These are phyloP conservation scores for Yamadazyma atlantica DNA, from an alignment of 1,139 yeast genomes.

Conservation along the genomic window DNA sequence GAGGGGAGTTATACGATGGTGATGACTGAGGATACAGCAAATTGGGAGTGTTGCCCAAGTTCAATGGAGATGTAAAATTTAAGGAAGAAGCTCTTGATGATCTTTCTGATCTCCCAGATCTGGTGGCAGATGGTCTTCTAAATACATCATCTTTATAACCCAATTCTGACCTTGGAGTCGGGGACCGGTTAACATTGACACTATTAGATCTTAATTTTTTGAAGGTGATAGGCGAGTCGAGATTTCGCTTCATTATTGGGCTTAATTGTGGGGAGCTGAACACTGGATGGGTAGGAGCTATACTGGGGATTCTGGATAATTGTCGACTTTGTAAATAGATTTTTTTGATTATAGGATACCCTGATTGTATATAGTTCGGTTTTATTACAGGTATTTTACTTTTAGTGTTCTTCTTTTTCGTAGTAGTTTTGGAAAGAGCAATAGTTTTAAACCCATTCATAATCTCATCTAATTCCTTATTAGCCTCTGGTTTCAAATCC, in stretches of 20 bases:
- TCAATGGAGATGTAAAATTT: constrained; percentile 12
- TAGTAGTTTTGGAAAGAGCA: constrained; percentile 4
- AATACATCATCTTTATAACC: constrained; percentile 5
- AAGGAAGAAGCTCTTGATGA: constrained; percentile 10
- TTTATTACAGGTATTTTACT: constrained; percentile 28
- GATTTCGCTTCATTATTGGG: constrained; percentile 4
- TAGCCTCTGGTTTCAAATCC: neutral
- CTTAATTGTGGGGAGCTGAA: constrained; percentile 26
- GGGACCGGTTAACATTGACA: constrained; percentile 6
- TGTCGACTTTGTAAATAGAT: constrained; percentile 3
- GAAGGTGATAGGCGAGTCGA: constrained; percentile 14
- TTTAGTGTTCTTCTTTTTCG: constrained; percentile 9
- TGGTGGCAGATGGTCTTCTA: constrained; percentile 3
- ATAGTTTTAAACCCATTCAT: neutral
- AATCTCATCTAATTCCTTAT: neutral
- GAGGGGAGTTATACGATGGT: constrained; percentile 12
- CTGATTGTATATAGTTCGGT: constrained; percentile 22
- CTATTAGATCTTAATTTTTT: constrained; percentile 1
- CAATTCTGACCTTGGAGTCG: constrained; percentile 10
- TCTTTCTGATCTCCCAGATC: constrained; percentile 1
- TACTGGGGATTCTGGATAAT: constrained; percentile 28
- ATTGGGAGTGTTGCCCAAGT: constrained; percentile 15
- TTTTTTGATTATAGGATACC: constrained; percentile 27
- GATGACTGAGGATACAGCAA: constrained; percentile 15
- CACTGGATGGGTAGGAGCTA: constrained; percentile 32